Base-by-base conservation (phyloP, 164 flowering plant species). In the Paratinospora sagittata region DNA sequence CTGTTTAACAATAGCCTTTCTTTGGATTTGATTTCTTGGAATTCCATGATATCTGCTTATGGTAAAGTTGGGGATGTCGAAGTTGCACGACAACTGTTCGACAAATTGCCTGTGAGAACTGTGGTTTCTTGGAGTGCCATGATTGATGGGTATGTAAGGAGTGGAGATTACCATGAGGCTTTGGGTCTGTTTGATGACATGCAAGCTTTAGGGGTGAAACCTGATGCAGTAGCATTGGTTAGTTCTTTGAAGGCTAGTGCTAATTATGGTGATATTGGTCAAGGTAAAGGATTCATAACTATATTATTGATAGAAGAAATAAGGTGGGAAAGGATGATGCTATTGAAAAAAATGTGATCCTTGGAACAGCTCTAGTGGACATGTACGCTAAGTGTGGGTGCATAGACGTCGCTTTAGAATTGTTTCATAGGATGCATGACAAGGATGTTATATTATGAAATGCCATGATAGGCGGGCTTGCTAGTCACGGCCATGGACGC, bases 371-470 rank as follows among this genome's bases (percentile, higher is more conserved):
- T 64, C 47, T 74, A 30, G 69, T 74, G 1, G 72, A 74, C 43
- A 74, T 74, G 77, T 74, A 74, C 63, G 69, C 72, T 3, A 74
- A 74, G 68, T 74, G 77, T 69, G 77, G 77, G 57, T 69, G 68
- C 67, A 47, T 74, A 16, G 52, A 33, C 19, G 67, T 36, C 23
- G 72, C 77, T 36, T 24, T 37, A 11, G 52, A 65, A 16, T 12
- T 70, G 65, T 72, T 71, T 71, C 3, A 36, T 52, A 23, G 47
- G 57, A 69, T 69, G 34, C 39, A 52, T 26, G 41, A 55, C 36
- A 74, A 69, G 67, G 72, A 69, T 65, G 67, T 37, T 8, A 26
- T 63, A 63, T 45, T 74, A 11, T 74, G 77, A 69, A 74, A 74
- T 69, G 68, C 73, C 7, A 64, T 74, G 72, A 74, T 74, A 34